Evolutionary conservation across 139 green algal species (phyloP).

Genomic region (Nannochloris sp.): DNA sequence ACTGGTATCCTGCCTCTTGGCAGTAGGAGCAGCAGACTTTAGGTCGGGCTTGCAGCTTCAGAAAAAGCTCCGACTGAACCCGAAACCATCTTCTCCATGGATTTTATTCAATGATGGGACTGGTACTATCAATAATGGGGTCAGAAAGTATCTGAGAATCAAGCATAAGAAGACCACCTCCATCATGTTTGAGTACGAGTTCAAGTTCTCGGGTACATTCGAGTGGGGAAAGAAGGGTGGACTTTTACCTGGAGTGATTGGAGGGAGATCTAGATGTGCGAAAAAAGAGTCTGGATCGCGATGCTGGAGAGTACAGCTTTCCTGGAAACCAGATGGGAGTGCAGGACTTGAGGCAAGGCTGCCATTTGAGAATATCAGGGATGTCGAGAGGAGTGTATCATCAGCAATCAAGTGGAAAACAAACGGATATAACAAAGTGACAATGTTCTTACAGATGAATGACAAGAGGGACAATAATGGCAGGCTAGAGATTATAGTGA

Average conservation of each 20-base stretch:
- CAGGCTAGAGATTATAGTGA: neutral
- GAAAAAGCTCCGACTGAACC: too few relatives aligned
- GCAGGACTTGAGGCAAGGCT: neutral
- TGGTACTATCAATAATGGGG: neutral
- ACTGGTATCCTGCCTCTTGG: too few relatives aligned
- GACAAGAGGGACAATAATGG: neutral
- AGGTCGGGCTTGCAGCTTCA: too few relatives aligned
- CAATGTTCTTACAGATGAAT: neutral
- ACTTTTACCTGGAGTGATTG: neutral
- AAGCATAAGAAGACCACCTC: neutral
- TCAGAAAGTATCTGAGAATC: neutral
- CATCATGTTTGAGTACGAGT: conserved; percentile 2
- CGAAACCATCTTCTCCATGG: too few relatives aligned
- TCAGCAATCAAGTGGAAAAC: neutral
- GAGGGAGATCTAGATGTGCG: neutral
- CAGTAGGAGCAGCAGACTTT: too few relatives aligned
- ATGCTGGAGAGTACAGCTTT: neutral
- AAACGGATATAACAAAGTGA: neutral
- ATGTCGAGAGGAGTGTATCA: neutral
- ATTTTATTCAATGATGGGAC: too few relatives aligned
- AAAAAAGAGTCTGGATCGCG: neutral
- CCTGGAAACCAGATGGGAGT: neutral
- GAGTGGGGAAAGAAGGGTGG: neutral
- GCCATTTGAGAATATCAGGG: neutral
- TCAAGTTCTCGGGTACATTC: neutral